Conservation (phyloP, 805 yeast genomes). For the Clavispora phyllophila region DNA sequence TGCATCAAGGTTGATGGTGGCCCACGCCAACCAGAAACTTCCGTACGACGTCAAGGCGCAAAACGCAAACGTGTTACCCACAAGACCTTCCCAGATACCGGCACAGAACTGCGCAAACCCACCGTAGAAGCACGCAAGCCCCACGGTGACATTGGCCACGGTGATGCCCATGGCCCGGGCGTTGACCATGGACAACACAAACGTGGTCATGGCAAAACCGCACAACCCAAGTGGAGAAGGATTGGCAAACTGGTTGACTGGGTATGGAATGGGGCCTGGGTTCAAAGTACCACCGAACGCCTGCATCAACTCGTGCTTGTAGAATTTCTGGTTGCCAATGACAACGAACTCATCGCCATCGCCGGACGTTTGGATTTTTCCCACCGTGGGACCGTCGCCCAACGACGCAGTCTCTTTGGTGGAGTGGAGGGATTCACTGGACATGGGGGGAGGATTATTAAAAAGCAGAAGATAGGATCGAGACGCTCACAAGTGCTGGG, state of each 20-base stretch:
- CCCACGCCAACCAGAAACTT: constrained; percentile 66
- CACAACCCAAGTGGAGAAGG: constrained; percentile 19
- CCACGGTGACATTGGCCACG: constrained; percentile 12
- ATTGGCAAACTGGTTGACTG: constrained; percentile 49
- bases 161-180: constrained; percentile 18
- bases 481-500: too few species aligned
- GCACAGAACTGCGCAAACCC: constrained; percentile 17
- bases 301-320: constrained; percentile 30
- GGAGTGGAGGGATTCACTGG: constrained; percentile 1
- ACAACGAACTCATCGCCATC: constrained; percentile 28
- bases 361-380: constrained; percentile 28
- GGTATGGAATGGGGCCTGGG: constrained; percentile 29
- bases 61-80: constrained; percentile 17
- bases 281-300: constrained; percentile 35
- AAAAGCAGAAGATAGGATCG: too few species aligned
- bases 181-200: constrained; percentile 16
- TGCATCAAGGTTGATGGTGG: constrained; percentile 52
- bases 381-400: constrained; percentile 2
- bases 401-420: constrained; percentile 1
- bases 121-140: constrained; percentile 17
- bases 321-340: constrained; percentile 27
- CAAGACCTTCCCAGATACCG: constrained; percentile 16
- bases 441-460: background rate
- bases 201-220: constrained; percentile 17
- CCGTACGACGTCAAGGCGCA: constrained; percentile 34